These are phyloP conservation scores for Rhododendron simsii DNA, from an alignment of 148 eudicot species.

Conservation along the genomic window DNA sequence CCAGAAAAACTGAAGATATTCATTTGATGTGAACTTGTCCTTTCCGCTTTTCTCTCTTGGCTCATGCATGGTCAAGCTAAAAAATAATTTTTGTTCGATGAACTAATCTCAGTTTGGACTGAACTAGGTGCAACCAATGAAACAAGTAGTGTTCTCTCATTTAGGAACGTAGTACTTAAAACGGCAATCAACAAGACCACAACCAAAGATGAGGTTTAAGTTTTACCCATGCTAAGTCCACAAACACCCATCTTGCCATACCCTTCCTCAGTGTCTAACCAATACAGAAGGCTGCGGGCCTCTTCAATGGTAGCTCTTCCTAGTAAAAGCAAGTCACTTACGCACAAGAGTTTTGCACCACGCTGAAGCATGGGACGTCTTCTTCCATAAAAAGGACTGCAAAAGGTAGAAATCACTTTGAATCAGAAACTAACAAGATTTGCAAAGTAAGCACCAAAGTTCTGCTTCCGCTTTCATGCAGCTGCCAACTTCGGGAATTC, in stretches of 20 bases:
- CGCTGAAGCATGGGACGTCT: slow-evolving; percentile 86
- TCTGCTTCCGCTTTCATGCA: not conserved
- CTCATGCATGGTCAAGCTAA: not conserved
- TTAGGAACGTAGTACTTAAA: not conserved
- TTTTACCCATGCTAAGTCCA: slow-evolving; percentile 99
- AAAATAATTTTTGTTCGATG: not conserved
- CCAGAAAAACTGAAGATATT: not conserved
- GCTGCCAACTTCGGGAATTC: not conserved
- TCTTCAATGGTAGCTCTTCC: slow-evolving; percentile 97
- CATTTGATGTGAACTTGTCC: not conserved
- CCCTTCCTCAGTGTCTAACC: slow-evolving; percentile 81
- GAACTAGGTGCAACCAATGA: not conserved
- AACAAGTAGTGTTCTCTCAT: not conserved
- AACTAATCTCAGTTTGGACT: not conserved
- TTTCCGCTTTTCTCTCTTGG: not conserved
- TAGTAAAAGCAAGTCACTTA: slow-evolving; percentile 82
- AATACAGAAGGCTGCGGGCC: slow-evolving; percentile 80
- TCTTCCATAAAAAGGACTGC: slow-evolving; percentile 94
- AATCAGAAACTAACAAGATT: not conserved
- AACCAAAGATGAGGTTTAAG: not conserved
- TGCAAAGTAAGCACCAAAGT: not conserved
- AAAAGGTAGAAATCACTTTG: slow-evolving; percentile 1
- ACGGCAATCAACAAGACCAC: not conserved
- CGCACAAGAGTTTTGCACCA: slow-evolving; percentile 87
- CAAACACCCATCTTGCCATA: slow-evolving; percentile 93